Percentiles rank a stretch among this genome's conserved stretches.
Evolutionary conservation across 2,329 filamentous ascomycete species (phyloP).

Genomic region (Monosporascus sp.): DNA sequence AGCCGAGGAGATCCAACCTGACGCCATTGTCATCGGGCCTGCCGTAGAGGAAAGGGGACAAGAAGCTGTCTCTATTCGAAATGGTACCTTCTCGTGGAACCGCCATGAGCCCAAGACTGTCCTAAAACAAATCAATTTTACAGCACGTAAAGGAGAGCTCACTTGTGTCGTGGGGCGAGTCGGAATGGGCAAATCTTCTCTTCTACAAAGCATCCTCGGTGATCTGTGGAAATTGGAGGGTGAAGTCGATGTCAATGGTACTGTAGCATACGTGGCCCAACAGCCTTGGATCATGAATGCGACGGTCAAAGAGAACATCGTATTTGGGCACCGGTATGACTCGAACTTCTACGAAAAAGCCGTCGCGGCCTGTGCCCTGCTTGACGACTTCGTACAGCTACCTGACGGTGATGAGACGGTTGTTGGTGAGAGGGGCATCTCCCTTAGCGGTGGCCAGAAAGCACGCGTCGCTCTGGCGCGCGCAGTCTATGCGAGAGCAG

Average conservation of each 20-base stretch:
- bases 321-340: slow-evolving; percentile 93
- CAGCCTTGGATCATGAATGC: slow-evolving; percentile 97
- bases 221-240: slow-evolving; percentile 89
- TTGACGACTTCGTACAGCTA: slow-evolving; percentile 85
- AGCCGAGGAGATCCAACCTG: slow-evolving; percentile 82
- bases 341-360: slow-evolving; percentile 91
- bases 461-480: slow-evolving; percentile 86
- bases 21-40: slow-evolving; percentile 69
- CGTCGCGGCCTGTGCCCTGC: slow-evolving; percentile 81
- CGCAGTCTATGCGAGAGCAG: slow-evolving; percentile 94
- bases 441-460: slow-evolving; percentile 92
- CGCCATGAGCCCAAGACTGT: slow-evolving; percentile 67
- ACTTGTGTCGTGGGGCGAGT: slow-evolving; percentile 91
- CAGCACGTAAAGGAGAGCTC: slow-evolving; percentile 85
- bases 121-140: slow-evolving; percentile 80
- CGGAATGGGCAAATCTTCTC: slow-evolving; percentile 90
- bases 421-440: slow-evolving; percentile 94
- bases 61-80: slow-evolving; percentile 75
- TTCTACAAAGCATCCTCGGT: slow-evolving; percentile 82
- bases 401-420: slow-evolving; percentile 96
- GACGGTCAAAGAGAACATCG: slow-evolving; percentile 92
- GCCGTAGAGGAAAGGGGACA: slow-evolving; percentile 73
- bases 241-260: slow-evolving; percentile 75
- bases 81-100: slow-evolving; percentile 94
- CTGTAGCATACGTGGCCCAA: slow-evolving; percentile 87